Evolutionary conservation across 306 rosid species (phyloP), one percentile per base, ranked within the genome.

Genomic region (Datisca glomerata): DNA sequence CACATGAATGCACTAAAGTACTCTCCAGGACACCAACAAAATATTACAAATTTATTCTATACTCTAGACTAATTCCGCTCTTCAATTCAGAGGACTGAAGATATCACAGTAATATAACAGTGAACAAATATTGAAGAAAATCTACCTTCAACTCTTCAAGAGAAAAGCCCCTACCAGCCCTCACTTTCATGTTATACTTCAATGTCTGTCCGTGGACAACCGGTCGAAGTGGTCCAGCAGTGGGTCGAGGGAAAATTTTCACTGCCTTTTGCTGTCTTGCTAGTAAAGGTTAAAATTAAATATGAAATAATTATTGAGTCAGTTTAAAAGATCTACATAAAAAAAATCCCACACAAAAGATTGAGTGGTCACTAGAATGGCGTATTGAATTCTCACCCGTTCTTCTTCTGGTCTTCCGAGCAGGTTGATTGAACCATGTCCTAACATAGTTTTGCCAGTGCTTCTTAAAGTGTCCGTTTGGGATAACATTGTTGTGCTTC

Each of bases 371-470:
- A 31, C 9, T 11, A 12, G n/a, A 35, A 7, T 3, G 14, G 14
- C 19, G 11, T 7, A 33, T 2, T 43, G 16, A 22, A 1, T 9
- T 47, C 69, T 34, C 49, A 75, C 83, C 78, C 20, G 28, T 31
- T 53, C 83, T 63, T 56, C 83, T 59, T 43, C 83, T 58, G 38
- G 71, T 53, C 47, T 75, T 70, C 24, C 78, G 23, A 4, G 83
- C 83, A 7, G 78, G 83, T 12, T 75, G 83, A 51, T 75, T 70
- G 43, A 75, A 75, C 83, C 83, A 75, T 6, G 83, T 75, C 65
- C 38, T 75, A 10, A 75, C 83, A 60, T 56, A 63, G 35, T 75
- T 63, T 24, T 75, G 83, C 83, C 83, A 75, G 23, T 75, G 72
- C 12, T 70, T 75, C 44, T 68, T 63, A 28, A 75, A 75, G 60